These are phyloP conservation scores for Fabrea salina DNA, from an alignment of 169 alveolate species.

Conservation along the genomic window DNA sequence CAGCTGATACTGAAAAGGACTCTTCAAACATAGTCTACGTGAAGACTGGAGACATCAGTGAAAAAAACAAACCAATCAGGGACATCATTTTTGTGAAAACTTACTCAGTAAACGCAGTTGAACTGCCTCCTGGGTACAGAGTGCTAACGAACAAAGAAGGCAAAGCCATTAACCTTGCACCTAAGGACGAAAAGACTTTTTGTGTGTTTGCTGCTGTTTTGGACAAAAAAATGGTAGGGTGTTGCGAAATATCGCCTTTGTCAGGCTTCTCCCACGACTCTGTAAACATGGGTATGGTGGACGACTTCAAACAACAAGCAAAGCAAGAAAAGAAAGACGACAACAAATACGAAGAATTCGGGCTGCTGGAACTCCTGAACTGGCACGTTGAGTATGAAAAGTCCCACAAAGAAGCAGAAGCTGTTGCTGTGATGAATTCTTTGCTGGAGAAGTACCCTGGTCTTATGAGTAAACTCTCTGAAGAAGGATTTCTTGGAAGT, in stretches of 20 bases:
- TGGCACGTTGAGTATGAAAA: not conserved
- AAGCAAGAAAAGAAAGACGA: not conserved
- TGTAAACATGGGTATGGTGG: not conserved
- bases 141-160: not conserved
- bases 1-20: not conserved
- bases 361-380: not conserved
- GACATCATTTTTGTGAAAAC: not conserved
- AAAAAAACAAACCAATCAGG: not conserved
- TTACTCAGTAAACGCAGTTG: not conserved
- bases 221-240: not conserved
- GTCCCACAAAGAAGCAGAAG: not conserved
- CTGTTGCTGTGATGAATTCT: not conserved
- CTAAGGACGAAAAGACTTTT: not conserved
- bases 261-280: not conserved
- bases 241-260: not conserved
- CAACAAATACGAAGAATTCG: not conserved
- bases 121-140: slow-evolving; percentile 1
- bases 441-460: not conserved
- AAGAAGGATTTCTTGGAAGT: not conserved
- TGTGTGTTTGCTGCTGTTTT: not conserved
- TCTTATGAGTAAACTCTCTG: not conserved
- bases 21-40: not conserved
- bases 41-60: not conserved
- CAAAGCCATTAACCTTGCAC: slow-evolving; percentile 19
- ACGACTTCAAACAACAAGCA: not conserved